These are phyloP conservation scores for Pseudoneurospora amorphoporcata DNA, from an alignment of 495 filamentous ascomycete genomes.

Conservation along the genomic window DNA sequence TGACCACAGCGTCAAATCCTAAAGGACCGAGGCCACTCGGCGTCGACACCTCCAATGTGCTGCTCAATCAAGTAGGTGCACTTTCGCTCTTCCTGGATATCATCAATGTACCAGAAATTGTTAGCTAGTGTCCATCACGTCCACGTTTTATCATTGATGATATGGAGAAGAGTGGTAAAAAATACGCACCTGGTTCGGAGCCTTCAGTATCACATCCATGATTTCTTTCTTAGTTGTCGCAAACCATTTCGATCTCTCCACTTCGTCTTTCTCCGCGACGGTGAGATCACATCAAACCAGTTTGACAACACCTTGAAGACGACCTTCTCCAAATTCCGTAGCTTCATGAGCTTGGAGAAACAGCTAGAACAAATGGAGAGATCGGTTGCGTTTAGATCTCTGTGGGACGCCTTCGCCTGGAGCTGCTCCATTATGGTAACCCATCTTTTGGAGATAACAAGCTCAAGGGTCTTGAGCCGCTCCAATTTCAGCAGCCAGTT, in stretches of 20 bases:
- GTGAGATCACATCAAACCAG: neutral
- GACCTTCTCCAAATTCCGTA: neutral
- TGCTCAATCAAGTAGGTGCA: neutral
- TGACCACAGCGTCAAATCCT: neutral
- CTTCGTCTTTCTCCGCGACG: neutral
- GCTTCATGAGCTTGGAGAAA: neutral
- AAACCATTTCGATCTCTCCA: neutral
- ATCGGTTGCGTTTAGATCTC: no score
- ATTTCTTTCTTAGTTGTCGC: neutral
- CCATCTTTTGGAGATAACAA: neutral
- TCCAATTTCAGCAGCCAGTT: neutral
- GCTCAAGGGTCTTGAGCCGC: neutral
- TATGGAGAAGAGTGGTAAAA: neutral
- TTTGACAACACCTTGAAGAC: neutral
- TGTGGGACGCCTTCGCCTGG: no score
- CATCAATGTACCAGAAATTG: neutral
- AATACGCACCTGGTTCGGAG: neutral
- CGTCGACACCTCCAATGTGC: neutral
- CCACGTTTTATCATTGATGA: no score
- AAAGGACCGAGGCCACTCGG: neutral
- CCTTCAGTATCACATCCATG: neutral
- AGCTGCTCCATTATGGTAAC: no score
- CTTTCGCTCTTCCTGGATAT: neutral
- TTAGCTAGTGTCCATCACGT: neutral
- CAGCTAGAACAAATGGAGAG: no score